Percentiles rank a stretch among this genome's conserved stretches.
These are phyloP conservation scores for Leucocoprinus leucothites DNA, from an alignment of 768 basidiomycete genomes.

Conservation along the genomic window DNA sequence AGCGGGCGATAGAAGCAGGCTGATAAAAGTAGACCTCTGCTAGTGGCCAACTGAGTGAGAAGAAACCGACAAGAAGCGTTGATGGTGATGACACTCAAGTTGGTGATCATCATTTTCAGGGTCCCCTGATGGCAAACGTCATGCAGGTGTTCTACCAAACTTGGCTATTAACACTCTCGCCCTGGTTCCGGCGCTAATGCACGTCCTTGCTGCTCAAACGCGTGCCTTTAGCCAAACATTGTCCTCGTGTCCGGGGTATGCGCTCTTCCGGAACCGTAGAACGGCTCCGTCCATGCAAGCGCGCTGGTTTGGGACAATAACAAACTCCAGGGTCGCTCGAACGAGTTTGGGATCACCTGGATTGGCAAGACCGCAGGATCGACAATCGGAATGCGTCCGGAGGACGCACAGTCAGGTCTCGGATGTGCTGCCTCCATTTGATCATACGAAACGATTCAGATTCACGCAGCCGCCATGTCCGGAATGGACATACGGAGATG, in stretches of 20 bases:
- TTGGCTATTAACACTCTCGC: no score
- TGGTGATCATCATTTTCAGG: background rate
- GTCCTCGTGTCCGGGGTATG: background rate
- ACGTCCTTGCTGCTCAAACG: background rate
- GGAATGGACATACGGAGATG: constrained; percentile 41
- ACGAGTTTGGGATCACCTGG: no score
- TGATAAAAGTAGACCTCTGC: no score
- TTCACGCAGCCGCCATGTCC: constrained; percentile 36
- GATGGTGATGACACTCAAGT: no score
- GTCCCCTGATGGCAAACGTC: background rate
- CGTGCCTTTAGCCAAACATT: background rate
- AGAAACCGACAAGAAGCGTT: no score
- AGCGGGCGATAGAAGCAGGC: no score
- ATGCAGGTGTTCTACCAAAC: background rate
- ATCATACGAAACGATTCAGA: constrained; percentile 25
- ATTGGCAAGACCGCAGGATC: background rate
- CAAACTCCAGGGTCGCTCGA: background rate
- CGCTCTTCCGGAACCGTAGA: background rate
- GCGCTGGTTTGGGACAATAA: background rate
- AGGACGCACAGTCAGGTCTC: background rate
- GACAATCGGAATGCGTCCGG: constrained; percentile 2
- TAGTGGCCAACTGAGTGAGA: no score
- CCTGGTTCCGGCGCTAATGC: background rate
- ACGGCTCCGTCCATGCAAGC: background rate
- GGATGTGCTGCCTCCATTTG: constrained; percentile 18